A percentile compares a stretch with the other conserved stretches of the same genome.
Evolutionary conservation across 495 filamentous ascomycete genomes (phyloP).

Genomic region (Penicillium taxi): DNA sequence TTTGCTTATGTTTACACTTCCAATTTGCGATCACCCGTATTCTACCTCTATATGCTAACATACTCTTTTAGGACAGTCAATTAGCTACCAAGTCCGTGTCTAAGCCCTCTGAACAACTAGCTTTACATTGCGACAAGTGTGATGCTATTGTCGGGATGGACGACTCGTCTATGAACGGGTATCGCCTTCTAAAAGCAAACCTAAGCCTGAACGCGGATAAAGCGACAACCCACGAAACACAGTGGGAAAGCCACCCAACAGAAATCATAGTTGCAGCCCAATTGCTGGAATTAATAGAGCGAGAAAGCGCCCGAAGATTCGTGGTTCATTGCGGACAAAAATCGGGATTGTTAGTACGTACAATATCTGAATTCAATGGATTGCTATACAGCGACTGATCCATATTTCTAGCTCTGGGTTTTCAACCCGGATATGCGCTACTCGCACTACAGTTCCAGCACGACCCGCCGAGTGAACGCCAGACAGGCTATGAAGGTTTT

Average conservation of each 20-base stretch:
- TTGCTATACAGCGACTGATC: too few species aligned
- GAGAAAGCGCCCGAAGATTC: constrained; percentile 42
- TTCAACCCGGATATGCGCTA: constrained; percentile 64
- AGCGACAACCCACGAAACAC: background rate
- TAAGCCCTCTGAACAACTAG: constrained; percentile 7
- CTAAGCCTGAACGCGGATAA: constrained; percentile 21
- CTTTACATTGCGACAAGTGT: constrained; percentile 37
- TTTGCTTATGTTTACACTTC: too few species aligned
- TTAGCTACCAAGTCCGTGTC: constrained; percentile 1
- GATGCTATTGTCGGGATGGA: constrained; percentile 34
- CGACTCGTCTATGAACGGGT: constrained; percentile 34
- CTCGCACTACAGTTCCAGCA: constrained; percentile 43
- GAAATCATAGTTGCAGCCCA: constrained; percentile 48
- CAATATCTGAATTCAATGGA: constrained; percentile 23
- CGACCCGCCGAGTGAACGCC: constrained; percentile 21
- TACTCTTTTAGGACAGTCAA: too few species aligned
- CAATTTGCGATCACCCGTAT: too few species aligned
- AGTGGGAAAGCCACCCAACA: constrained; percentile 32
- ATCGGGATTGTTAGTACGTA: constrained; percentile 35
- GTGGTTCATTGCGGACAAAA: constrained; percentile 35
- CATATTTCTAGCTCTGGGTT: constrained; percentile 48
- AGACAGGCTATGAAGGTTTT: constrained; percentile 61
- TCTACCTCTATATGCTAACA: too few species aligned
- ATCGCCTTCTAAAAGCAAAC: constrained; percentile 46
- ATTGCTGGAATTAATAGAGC: constrained; percentile 42